Conservation (phyloP, 495 filamentous ascomycete genomes). For the Trichoderma erinaceum region DNA sequence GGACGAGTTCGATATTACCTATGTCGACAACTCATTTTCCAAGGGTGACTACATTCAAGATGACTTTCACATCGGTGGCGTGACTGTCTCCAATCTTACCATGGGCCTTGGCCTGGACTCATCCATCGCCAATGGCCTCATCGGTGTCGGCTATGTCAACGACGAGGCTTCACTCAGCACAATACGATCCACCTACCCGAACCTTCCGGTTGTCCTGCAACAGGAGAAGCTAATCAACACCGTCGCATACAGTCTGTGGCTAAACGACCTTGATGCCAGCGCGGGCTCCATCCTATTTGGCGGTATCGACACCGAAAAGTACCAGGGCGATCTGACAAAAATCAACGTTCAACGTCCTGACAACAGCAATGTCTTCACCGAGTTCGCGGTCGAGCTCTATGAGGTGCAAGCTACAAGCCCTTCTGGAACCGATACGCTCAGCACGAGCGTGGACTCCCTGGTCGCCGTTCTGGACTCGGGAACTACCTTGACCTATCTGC, state of each 20-base stretch:
- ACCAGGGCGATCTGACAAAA: slow-evolving; percentile 62
- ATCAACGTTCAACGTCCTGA: slow-evolving; percentile 52
- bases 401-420: slow-evolving; percentile 40
- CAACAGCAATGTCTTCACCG: slow-evolving; percentile 40
- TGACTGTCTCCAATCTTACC: slow-evolving; percentile 61
- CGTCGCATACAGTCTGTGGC: slow-evolving; percentile 83
- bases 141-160: slow-evolving; percentile 77
- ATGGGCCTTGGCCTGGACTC: slow-evolving; percentile 77
- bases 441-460: slow-evolving; percentile 47
- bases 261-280: slow-evolving; percentile 62
- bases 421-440: slow-evolving; percentile 44
- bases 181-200: slow-evolving; percentile 55
- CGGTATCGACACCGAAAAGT: slow-evolving; percentile 86
- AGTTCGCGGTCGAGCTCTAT: slow-evolving; percentile 74
- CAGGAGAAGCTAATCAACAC: slow-evolving; percentile 67
- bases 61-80: slow-evolving; percentile 63
- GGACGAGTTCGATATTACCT: slow-evolving; percentile 76
- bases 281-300: slow-evolving; percentile 59
- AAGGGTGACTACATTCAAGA: slow-evolving; percentile 79
- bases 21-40: slow-evolving; percentile 75
- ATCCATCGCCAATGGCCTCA: slow-evolving; percentile 66
- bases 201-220: slow-evolving; percentile 72
- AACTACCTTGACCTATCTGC: slow-evolving; percentile 79
- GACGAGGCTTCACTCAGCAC: slow-evolving; percentile 68
- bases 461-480: slow-evolving; percentile 84